Conservation (phyloP, 1,284 basidiomycete species). For the Agaricales sp. region DNA sequence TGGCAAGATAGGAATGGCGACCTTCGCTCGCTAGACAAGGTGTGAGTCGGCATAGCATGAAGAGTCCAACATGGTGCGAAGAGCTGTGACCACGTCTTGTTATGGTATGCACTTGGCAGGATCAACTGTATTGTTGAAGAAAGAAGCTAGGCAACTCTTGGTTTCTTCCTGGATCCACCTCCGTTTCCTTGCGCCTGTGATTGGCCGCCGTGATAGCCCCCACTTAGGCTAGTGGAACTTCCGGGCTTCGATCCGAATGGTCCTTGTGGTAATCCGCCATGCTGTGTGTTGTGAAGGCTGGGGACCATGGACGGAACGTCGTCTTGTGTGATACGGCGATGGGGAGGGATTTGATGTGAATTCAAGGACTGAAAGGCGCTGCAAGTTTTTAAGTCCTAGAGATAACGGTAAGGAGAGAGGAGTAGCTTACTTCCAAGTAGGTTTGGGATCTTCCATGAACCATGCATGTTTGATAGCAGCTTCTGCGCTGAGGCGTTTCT, state of each 20-base stretch:
- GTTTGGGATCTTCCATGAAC: slow-evolving; percentile 71
- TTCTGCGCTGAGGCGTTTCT: slow-evolving; percentile 74
- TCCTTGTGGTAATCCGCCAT: no score
- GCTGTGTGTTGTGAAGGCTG: slow-evolving; percentile 4
- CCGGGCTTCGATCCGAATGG: not conserved
- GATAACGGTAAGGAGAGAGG: slow-evolving; percentile 3
- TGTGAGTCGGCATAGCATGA: no score
- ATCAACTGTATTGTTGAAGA: no score
- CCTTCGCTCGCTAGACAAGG: no score
- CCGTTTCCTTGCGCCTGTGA: no score
- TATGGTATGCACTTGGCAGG: no score
- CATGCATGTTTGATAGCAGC: slow-evolving; percentile 76
- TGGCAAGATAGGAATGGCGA: no score
- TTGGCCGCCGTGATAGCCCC: no score
- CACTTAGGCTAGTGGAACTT: not conserved
- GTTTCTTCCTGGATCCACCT: no score
- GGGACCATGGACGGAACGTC: slow-evolving; percentile 74
- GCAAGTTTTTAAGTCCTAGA: slow-evolving; percentile 4
- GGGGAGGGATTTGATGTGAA: slow-evolving; percentile 54
- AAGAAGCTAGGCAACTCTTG: no score
- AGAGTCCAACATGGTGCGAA: no score
- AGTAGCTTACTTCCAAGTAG: slow-evolving; percentile 47
- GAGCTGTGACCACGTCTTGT: no score
- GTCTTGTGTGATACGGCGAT: slow-evolving; percentile 65
- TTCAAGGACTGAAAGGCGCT: slow-evolving; percentile 55